Evolutionary conservation across 1,284 basidiomycete genomes (phyloP).

Genomic region (Athelia psychrophila): DNA sequence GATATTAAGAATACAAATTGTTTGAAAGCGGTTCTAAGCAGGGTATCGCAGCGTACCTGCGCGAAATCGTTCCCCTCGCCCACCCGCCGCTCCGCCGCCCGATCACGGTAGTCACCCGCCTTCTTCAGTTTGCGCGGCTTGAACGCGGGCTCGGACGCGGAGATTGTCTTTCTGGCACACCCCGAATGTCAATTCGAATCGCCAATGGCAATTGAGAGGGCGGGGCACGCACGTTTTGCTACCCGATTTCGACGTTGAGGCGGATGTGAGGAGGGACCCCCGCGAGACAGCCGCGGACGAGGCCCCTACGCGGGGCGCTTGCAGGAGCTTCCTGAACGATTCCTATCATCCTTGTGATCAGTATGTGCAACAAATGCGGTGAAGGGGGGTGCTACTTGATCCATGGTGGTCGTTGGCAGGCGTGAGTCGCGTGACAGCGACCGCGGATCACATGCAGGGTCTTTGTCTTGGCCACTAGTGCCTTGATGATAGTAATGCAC

Average conservation of each 20-base stretch:
- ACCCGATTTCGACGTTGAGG: conserved; percentile 14
- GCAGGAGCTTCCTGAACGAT: conserved; percentile 35
- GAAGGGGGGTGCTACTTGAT: no score
- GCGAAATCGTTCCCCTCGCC: conserved; percentile 69
- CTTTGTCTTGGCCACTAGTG: no score
- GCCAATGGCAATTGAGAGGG: conserved; percentile 12
- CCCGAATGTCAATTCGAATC: background rate
- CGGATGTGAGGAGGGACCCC: conserved; percentile 19
- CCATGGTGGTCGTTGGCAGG: no score
- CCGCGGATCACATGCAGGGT: no score
- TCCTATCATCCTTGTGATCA: no score
- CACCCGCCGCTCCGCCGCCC: conserved; percentile 64
- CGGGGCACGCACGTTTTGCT: conserved; percentile 15
- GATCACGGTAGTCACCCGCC: conserved; percentile 58
- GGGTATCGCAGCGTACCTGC: conserved; percentile 52
- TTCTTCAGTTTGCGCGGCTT: conserved; percentile 78
- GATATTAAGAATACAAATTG: background rate
- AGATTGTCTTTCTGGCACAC: conserved; percentile 26
- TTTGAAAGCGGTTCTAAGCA: background rate
- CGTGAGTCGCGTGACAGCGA: no score
- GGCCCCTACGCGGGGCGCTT: conserved; percentile 8
- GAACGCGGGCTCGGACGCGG: conserved; percentile 54
- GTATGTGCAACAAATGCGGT: no score
- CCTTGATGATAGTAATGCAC: no score
- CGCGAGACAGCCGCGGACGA: conserved; percentile 2